Evolutionary conservation across 2,329 filamentous ascomycete genomes (phyloP), one percentile per base, ranked within the genome.

Genomic region (Aspergillus phoenicis): DNA sequence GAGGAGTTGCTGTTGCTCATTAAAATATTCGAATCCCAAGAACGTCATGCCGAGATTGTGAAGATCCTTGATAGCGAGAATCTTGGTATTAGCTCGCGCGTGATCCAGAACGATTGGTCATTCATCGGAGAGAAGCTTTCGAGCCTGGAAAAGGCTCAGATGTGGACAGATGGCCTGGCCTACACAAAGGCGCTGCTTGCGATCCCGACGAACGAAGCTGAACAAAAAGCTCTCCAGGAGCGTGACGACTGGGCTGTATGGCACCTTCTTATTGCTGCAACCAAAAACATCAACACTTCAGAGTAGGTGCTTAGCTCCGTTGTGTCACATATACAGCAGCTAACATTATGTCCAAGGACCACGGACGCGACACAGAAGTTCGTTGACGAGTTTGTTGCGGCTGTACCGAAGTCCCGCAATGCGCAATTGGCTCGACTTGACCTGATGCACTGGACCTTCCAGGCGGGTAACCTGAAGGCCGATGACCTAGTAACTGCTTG

Each of bases 221-320:
- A 71, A 33, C 64, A 64, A 15, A 72, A 71, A 8, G 60, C 65
- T 24, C 62, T 75, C 3, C 72, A 75, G 58, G 76, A 77, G 67
- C 72, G 73, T 57, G 76, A 81, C 64, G 79, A 82, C 57, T 81
- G 80, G 76, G 73, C 70, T 47, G 73, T 81, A 17, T 83, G 81
- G 81, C 73, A 70, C n/a, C 66, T 80, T 11, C 68, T 82, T 53
- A 63, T 80, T 10, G 67, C 64, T 17, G 71, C 77, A 11, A 70
- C 71, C 13, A 69, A 71, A 20, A 72, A 75, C 24, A 60, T 74
- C 5, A 70, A 70, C 39, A 70, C 54, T 7, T 52, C 70, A 58
- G 73, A 72, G 78, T 80, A 68, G 62, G 78, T 20, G 70, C 15
- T 17, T 26, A 43, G 3, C 15, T 22, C 10, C 13, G 15, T 36